phyloP scores from a whole-genome alignment of 306 rosid species.

The Cajanus cajan region DNA sequence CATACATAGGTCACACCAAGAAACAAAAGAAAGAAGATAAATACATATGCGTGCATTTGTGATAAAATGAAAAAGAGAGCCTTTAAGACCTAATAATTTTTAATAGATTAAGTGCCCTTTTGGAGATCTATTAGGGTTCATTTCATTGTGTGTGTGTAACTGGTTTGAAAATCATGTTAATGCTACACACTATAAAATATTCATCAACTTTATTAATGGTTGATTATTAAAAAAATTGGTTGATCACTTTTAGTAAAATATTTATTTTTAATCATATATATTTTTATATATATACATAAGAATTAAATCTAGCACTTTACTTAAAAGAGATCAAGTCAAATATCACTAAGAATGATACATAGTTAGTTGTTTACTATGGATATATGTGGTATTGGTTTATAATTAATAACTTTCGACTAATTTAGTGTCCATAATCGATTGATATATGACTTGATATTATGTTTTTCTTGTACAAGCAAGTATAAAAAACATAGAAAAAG shows the following conservation, averaged over 20 bases:
- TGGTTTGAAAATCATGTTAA: too few species aligned
- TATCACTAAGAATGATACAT: too few species aligned
- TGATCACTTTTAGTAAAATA: too few species aligned
- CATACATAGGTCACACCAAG: not conserved
- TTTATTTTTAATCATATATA: too few species aligned
- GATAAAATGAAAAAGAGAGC: not conserved
- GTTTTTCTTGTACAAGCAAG: not conserved
- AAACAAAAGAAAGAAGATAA: not conserved
- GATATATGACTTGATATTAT: not conserved
- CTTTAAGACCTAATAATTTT: not conserved
- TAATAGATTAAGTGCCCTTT: not conserved
- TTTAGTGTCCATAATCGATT: not conserved
- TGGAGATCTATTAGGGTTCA: conserved; percentile 22
- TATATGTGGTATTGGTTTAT: conserved; percentile 2
- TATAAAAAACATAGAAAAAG: not conserved
- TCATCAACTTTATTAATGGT: too few species aligned
- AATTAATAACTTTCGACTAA: conserved; percentile 1
- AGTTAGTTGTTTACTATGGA: not conserved
- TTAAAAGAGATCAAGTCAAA: too few species aligned
- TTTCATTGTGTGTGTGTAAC: not conserved
- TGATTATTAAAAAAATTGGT: too few species aligned
- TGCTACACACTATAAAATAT: too few species aligned
- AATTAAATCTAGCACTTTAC: too few species aligned
- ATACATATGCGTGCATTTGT: not conserved
- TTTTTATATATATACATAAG: too few species aligned